Evolutionary conservation across 129 eudicot genomes (phyloP).

Genomic region (carrot (Daucus carota)): DNA sequence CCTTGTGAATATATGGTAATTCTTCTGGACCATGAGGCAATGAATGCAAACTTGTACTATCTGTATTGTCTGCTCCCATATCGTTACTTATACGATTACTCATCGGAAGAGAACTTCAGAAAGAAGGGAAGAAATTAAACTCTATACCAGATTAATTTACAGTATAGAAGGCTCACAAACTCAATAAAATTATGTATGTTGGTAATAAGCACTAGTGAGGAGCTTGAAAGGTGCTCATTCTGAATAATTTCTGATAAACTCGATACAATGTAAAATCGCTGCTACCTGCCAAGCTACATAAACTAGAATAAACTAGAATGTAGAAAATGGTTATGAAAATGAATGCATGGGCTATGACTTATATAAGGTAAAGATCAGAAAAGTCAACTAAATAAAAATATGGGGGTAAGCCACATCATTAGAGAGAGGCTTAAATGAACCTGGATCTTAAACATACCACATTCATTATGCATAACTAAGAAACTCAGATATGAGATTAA

Average conservation of each 20-base stretch:
- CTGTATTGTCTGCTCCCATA: constrained; percentile 16
- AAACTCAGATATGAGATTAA: neutral
- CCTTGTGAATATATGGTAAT: constrained; percentile 54
- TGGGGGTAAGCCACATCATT: neutral
- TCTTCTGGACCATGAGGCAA: constrained; percentile 19
- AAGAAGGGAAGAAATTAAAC: constrained; percentile 5
- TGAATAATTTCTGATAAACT: too few species aligned
- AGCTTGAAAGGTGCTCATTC: neutral
- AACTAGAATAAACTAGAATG: neutral
- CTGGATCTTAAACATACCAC: neutral
- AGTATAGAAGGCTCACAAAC: neutral
- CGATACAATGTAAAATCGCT: neutral
- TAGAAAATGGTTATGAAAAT: neutral
- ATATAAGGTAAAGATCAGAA: neutral
- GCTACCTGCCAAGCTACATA: neutral
- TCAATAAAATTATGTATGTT: neutral
- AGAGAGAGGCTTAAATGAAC: neutral
- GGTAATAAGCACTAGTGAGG: neutral
- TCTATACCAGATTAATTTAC: neutral
- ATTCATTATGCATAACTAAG: neutral
- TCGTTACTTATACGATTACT: constrained; percentile 29
- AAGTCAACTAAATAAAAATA: neutral
- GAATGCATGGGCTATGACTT: neutral
- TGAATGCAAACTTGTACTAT: constrained; percentile 7
- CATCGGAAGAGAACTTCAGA: constrained; percentile 31